Conservation (phyloP, 2,329 filamentous ascomycete species). For the Aureobasidium sp. region DNA sequence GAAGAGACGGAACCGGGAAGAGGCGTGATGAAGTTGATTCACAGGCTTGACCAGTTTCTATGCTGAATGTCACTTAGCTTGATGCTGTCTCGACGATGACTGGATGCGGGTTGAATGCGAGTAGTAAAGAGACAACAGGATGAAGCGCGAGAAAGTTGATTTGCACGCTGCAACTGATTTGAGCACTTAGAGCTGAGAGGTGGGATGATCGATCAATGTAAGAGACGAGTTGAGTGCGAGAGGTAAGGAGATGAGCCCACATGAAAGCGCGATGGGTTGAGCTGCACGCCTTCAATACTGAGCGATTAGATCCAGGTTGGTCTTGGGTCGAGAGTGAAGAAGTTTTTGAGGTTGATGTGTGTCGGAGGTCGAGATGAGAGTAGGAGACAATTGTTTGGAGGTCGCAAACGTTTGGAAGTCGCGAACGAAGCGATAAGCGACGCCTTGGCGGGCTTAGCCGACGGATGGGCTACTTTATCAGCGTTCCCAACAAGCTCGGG, state of each 20-base stretch:
- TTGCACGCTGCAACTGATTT: no score
- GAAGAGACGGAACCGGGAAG: background rate
- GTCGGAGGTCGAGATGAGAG: background rate
- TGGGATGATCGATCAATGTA: background rate
- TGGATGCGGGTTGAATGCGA: background rate
- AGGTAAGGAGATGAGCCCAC: background rate
- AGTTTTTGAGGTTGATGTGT: background rate
- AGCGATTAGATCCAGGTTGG: background rate
- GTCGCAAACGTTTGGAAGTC: background rate
- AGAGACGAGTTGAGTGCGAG: background rate
- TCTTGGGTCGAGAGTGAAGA: background rate
- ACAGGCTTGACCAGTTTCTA: background rate
- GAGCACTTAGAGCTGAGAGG: no score
- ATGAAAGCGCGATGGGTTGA: background rate
- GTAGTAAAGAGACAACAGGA: background rate
- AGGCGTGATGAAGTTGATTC: background rate
- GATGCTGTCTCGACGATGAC: background rate
- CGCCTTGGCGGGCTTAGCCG: background rate
- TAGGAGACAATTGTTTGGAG: background rate
- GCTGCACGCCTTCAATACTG: background rate
- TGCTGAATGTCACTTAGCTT: background rate
- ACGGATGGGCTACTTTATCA: background rate
- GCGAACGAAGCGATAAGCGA: background rate
- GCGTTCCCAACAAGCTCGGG: background rate
- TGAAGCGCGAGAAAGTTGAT: no score